These are phyloP conservation scores for Haplographium delicatum DNA, from an alignment of 495 filamentous ascomycete species.

Conservation along the genomic window DNA sequence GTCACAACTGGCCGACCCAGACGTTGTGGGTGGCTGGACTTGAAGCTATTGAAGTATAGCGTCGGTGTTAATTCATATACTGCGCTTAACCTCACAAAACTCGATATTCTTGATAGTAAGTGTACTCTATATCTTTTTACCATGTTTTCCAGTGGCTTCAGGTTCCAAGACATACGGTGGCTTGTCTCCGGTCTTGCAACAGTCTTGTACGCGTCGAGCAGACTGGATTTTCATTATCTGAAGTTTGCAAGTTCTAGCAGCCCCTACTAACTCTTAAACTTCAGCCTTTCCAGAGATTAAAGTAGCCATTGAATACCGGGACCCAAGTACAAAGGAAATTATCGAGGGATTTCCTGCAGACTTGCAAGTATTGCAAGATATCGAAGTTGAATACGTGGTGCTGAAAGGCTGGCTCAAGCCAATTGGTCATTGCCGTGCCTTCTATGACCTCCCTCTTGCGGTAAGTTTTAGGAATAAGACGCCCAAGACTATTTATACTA, in stretches of 20 bases:
- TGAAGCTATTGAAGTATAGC: conserved; percentile 80
- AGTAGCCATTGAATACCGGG: conserved; percentile 67
- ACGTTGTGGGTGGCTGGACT: conserved; percentile 86
- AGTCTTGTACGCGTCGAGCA: no score
- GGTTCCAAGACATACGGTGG: no score
- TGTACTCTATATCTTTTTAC: no score
- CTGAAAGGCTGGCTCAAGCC: conserved; percentile 72
- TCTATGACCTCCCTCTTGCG: conserved; percentile 58
- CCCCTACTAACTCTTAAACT: not conserved
- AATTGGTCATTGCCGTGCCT: conserved; percentile 56
- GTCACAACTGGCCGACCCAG: conserved; percentile 80
- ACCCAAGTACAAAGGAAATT: conserved; percentile 46
- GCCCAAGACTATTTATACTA: not conserved
- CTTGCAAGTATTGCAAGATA: conserved; percentile 48
- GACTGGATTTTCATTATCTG: no score
- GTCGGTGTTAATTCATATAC: conserved; percentile 35
- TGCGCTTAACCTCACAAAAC: conserved; percentile 75
- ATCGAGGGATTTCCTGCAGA: conserved; percentile 63
- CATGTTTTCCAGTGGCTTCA: no score
- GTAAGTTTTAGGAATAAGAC: not conserved
- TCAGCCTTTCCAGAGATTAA: conserved; percentile 43
- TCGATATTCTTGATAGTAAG: conserved; percentile 84
- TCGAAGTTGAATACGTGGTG: conserved; percentile 65
- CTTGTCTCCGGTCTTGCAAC: no score
- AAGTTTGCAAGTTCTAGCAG: conserved; percentile 31